Evolutionary conservation across 179 eudicot genomes (phyloP).

Genomic region (Actinidia arguta): DNA sequence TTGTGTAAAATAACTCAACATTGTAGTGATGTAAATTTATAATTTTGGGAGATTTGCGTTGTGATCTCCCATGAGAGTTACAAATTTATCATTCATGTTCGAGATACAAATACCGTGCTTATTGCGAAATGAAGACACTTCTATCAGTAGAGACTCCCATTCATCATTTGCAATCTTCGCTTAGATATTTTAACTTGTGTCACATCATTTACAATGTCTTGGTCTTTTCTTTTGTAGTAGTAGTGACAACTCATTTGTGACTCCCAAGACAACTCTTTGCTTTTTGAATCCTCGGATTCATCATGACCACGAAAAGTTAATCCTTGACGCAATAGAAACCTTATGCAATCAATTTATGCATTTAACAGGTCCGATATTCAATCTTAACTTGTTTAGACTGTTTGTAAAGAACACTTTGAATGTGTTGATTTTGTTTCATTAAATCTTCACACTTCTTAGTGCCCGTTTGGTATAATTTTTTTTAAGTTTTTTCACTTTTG

Average conservation of each 20-base stretch:
- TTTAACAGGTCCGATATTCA: constrained; percentile 21
- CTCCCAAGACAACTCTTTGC: background rate
- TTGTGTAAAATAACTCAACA: background rate
- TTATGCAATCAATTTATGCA: constrained; percentile 17
- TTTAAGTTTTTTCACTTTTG: too few species aligned
- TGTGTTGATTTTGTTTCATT: constrained; percentile 14
- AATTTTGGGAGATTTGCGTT: background rate
- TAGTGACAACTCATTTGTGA: background rate
- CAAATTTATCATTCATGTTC: background rate
- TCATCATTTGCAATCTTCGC: background rate
- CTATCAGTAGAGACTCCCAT: background rate
- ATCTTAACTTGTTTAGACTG: background rate
- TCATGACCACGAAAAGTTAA: constrained; percentile 20
- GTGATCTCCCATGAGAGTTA: background rate
- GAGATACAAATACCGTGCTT: background rate
- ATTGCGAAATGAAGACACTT: background rate
- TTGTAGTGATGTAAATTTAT: background rate
- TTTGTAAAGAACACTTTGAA: background rate
- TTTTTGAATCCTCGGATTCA: background rate
- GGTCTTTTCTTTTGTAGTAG: background rate
- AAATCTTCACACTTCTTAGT: constrained; percentile 17
- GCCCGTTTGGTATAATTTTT: too few species aligned
- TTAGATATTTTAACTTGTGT: background rate
- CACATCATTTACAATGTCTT: background rate
- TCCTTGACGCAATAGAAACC: constrained; percentile 12